phyloP scores from a whole-genome alignment of 1,139 yeast species.

The Debaryomyces coudertii region DNA sequence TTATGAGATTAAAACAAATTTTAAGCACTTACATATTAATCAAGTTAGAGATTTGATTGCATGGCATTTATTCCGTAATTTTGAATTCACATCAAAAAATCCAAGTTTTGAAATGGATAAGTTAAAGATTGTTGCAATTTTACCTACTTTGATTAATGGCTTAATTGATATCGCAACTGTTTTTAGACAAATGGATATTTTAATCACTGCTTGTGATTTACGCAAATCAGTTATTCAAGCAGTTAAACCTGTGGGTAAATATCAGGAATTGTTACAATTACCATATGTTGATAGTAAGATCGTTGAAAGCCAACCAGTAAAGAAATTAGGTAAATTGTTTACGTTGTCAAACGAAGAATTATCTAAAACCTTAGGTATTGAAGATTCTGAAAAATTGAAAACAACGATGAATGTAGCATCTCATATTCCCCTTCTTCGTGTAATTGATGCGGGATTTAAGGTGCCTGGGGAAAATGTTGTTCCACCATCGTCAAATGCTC shows the following conservation, averaged over 20 bases:
- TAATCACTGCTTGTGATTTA: conserved; percentile 64
- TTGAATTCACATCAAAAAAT: conserved; percentile 23
- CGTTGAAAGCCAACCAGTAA: conserved; percentile 49
- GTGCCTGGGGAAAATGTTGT: conserved; percentile 87
- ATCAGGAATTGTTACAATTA: conserved; percentile 75
- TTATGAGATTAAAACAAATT: conserved; percentile 57
- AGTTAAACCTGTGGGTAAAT: conserved; percentile 56
- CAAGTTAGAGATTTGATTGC: conserved; percentile 56
- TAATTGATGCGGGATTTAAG: conserved; percentile 71
- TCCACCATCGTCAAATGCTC: conserved; percentile 75
- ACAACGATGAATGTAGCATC: conserved; percentile 63
- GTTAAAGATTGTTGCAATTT: conserved; percentile 59
- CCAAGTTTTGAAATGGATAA: conserved; percentile 43
- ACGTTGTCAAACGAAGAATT: conserved; percentile 59
- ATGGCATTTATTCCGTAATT: conserved; percentile 60
- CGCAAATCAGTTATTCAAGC: conserved; percentile 81
- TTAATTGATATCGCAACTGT: conserved; percentile 79
- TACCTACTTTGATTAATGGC: conserved; percentile 71
- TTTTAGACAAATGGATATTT: conserved; percentile 72
- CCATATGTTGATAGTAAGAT: conserved; percentile 64
- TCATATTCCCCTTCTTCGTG: conserved; percentile 68
- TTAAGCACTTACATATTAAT: conserved; percentile 41
- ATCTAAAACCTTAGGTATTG: conserved; percentile 58
- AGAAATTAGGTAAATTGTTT: conserved; percentile 69
- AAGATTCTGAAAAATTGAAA: conserved; percentile 46